Evolutionary conservation across 129 eudicot genomes (phyloP).

Genomic region (Saposhnikovia divaricata): DNA sequence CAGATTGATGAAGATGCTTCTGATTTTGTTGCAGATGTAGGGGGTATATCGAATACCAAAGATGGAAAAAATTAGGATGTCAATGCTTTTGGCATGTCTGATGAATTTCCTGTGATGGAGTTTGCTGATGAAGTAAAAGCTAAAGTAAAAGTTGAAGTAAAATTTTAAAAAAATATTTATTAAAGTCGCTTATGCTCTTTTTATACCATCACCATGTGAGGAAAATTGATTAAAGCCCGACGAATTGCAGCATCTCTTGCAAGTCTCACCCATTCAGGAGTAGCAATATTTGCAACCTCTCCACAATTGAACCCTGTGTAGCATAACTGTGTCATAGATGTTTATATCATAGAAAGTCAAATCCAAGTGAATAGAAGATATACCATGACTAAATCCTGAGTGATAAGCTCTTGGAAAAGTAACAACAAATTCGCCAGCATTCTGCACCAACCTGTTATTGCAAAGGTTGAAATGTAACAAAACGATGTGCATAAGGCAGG

Average conservation of each 20-base stretch:
- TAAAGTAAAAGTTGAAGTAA: too few species aligned
- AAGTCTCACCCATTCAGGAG: constrained; percentile 92
- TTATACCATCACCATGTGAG: constrained; percentile 99
- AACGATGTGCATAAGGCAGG: background rate
- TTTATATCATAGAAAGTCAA: background rate
- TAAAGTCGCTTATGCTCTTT: too few species aligned
- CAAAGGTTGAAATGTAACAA: background rate
- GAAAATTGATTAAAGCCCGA: constrained; percentile 82
- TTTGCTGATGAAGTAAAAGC: too few species aligned
- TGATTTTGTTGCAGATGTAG: too few species aligned
- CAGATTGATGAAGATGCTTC: too few species aligned
- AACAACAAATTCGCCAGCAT: constrained; percentile 90
- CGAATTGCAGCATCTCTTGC: constrained; percentile 97
- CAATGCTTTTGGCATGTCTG: too few species aligned
- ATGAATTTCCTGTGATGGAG: too few species aligned
- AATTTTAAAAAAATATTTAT: too few species aligned
- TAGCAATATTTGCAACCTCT: constrained; percentile 96
- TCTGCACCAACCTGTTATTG: constrained; percentile 67
- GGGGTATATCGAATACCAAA: too few species aligned
- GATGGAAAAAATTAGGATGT: too few species aligned
- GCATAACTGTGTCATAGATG: background rate
- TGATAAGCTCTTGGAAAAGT: constrained; percentile 97
- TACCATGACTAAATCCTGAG: constrained; percentile 94
- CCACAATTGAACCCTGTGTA: constrained; percentile 76
- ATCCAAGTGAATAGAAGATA: background rate